Percentiles rank a stretch among this genome's conserved stretches.
These are phyloP conservation scores for Penicillium sp. DNA, from an alignment of 2,329 filamentous ascomycete species.

Conservation along the genomic window DNA sequence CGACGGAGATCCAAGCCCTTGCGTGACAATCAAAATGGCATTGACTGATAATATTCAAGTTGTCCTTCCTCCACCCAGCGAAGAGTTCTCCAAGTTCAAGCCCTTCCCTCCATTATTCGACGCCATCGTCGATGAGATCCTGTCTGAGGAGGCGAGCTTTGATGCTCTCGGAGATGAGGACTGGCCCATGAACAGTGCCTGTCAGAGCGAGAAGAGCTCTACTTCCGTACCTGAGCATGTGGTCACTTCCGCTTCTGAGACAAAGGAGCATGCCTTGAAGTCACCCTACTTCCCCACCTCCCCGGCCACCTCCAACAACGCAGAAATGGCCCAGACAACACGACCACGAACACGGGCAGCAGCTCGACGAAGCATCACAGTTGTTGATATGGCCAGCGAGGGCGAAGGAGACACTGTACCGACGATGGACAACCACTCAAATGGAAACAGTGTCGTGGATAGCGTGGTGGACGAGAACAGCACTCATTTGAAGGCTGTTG, in stretches of 20 bases:
- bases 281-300: not conserved
- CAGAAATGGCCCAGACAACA: not conserved
- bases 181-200: not conserved
- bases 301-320: not conserved
- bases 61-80: slow-evolving; percentile 18
- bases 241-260: not conserved
- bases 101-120: slow-evolving; percentile 19
- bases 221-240: not conserved
- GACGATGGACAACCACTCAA: not conserved
- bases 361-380: slow-evolving; percentile 4
- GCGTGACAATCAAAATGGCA: not conserved
- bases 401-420: not conserved
- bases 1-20: not conserved
- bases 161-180: slow-evolving; percentile 7
- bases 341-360: not conserved
- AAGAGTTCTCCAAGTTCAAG: slow-evolving; percentile 21
- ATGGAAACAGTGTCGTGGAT: not conserved
- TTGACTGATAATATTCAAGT: slow-evolving; percentile 11
- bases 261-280: not conserved
- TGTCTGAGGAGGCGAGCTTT: slow-evolving; percentile 25
- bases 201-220: not conserved
- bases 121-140: slow-evolving; percentile 24
- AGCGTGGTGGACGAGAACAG: not conserved
- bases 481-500: not conserved
- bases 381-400: slow-evolving; percentile 9